phyloP scores from a whole-genome alignment of 176 grass and related monocot genomes.

The Neostapfia colusana region DNA sequence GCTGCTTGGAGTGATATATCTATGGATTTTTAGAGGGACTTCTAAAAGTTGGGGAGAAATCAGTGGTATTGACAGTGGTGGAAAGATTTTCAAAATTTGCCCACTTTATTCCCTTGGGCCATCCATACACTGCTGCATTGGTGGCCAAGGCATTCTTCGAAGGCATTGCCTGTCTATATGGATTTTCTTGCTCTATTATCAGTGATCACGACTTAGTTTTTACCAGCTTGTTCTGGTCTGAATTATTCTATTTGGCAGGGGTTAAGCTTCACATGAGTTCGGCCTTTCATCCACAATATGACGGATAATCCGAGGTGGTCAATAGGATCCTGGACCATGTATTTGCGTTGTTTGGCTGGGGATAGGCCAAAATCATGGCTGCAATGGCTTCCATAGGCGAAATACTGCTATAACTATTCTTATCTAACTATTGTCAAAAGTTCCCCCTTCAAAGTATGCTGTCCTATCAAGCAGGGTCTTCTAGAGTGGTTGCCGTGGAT shows the following conservation, averaged over 20 bases:
- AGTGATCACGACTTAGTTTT: neutral
- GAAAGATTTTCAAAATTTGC: too few relatives aligned
- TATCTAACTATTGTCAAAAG: neutral
- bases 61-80: too few relatives aligned
- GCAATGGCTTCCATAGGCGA: neutral
- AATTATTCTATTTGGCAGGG: too few relatives aligned
- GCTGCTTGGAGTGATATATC: too few relatives aligned
- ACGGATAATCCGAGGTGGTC: neutral
- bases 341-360: neutral
- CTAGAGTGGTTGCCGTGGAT: neutral
- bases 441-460: neutral
- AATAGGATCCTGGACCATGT: neutral
- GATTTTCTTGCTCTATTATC: neutral
- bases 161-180: neutral
- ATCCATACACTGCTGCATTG: neutral
- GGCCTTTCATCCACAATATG: neutral
- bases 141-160: neutral
- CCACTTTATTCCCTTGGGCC: neutral
- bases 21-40: too few relatives aligned
- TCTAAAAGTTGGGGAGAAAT: too few relatives aligned
- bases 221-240: neutral
- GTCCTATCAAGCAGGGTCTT: rapidly evolving
- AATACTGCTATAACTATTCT: neutral
- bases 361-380: neutral
- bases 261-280: neutral